Percentiles rank a stretch among this genome's conserved stretches.
Conservation (phyloP, 768 basidiomycete species). For the Pleurotus eryngii region DNA sequence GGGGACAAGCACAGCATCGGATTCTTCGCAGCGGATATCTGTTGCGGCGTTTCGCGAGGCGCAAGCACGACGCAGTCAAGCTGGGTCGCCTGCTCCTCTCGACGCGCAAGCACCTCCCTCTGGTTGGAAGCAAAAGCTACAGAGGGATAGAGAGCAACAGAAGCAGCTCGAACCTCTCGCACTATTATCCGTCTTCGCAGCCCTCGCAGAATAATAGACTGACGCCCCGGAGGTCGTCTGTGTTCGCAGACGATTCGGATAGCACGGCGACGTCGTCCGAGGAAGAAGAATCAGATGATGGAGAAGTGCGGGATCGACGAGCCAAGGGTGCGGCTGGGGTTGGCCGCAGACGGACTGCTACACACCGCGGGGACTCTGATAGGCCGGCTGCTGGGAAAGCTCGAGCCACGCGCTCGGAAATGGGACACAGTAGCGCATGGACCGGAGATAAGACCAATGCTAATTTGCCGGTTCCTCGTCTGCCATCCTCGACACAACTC, state of each 20-base stretch:
- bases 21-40: conserved; percentile 71
- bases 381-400: conserved; percentile 9
- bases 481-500: background rate
- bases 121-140: conserved; percentile 1
- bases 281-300: conserved; percentile 29
- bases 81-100: conserved; percentile 58
- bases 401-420: conserved; percentile 15
- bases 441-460: conserved; percentile 3
- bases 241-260: conserved; percentile 15
- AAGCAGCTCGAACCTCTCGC: conserved; percentile 6
- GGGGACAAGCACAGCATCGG: conserved; percentile 55
- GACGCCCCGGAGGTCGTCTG: conserved; percentile 1
- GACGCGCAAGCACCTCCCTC: conserved; percentile 1
- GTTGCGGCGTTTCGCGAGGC: conserved; percentile 81
- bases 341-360: conserved; percentile 30
- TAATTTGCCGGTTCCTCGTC: background rate
- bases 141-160: background rate
- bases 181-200: background rate
- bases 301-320: conserved; percentile 2
- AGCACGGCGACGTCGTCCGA: conserved; percentile 33
- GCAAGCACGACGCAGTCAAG: conserved; percentile 60
- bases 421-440: conserved; percentile 8
- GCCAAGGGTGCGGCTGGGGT: conserved; percentile 5
- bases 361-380: conserved; percentile 14
- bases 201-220: background rate